These are phyloP conservation scores for Candida dendrica DNA, from an alignment of 805 yeast genomes.

Conservation along the genomic window DNA sequence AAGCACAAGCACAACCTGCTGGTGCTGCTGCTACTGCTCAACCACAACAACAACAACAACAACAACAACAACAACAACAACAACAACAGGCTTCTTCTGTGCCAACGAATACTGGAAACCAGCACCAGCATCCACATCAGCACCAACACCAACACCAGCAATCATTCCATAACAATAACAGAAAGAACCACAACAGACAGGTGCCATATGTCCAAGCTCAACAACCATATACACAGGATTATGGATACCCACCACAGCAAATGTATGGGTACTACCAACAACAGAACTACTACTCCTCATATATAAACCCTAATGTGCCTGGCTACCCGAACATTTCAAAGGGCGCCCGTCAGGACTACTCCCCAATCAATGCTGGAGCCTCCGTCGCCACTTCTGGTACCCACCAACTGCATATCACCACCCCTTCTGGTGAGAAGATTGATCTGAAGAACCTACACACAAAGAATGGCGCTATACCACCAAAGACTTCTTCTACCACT, in stretches of 20 bases:
- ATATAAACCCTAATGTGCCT: no score
- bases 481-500: constrained; percentile 11
- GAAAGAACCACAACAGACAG: no score
- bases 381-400: neutral
- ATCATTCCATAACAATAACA: neutral
- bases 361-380: neutral
- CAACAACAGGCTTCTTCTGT: neutral
- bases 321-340: no score
- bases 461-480: constrained; percentile 7
- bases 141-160: neutral
- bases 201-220: neutral
- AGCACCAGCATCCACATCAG: neutral
- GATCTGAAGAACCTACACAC: constrained; percentile 9
- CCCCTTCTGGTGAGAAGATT: constrained; percentile 18
- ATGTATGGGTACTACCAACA: no score
- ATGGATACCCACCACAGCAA: neutral
- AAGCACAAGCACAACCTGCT: neutral
- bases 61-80: neutral
- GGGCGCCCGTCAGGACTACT: no score
- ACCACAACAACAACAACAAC: neutral
- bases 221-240: neutral
- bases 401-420: constrained; percentile 15
- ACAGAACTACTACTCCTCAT: no score
- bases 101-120: no score
- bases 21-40: neutral